These are phyloP conservation scores for Vishniacozyma victoriae DNA, from an alignment of 768 basidiomycete genomes.

Conservation along the genomic window DNA sequence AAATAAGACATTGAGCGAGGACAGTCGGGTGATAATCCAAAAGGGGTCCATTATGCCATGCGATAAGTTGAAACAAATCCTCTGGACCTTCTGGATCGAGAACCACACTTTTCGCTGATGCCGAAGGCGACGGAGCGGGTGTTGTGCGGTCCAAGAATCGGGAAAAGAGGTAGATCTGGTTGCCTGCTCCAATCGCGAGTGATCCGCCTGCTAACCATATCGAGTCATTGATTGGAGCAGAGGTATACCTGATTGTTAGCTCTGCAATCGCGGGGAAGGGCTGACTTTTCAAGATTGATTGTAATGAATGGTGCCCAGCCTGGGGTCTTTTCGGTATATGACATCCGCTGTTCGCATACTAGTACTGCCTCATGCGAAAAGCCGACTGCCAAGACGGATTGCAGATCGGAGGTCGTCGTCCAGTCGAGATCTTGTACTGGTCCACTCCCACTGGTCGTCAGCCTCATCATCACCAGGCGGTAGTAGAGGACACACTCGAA, in stretches of 20 bases:
- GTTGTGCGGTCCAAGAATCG: slow-evolving; percentile 41
- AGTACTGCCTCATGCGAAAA: slow-evolving; percentile 71
- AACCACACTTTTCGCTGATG: slow-evolving; percentile 1
- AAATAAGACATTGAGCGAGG: slow-evolving; percentile 81
- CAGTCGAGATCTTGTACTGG: slow-evolving; percentile 75
- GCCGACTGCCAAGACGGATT: slow-evolving; percentile 86
- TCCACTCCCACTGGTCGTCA: slow-evolving; percentile 19
- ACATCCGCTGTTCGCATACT: slow-evolving; percentile 89
- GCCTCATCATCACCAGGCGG: neutral
- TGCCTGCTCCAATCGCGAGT: slow-evolving; percentile 72
- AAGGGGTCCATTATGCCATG: slow-evolving; percentile 74
- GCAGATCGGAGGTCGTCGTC: slow-evolving; percentile 82
- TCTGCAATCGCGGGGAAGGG: slow-evolving; percentile 2
- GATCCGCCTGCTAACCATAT: slow-evolving; percentile 84
- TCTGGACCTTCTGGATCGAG: slow-evolving; percentile 38
- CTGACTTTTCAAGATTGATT: slow-evolving; percentile 66
- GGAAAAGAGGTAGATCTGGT: slow-evolving; percentile 75
- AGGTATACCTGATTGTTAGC: slow-evolving; percentile 57
- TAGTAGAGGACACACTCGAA: slow-evolving; percentile 62
- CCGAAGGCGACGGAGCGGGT: slow-evolving; percentile 5
- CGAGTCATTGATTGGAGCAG: slow-evolving; percentile 76
- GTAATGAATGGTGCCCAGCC: slow-evolving; percentile 56
- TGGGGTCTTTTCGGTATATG: slow-evolving; percentile 75
- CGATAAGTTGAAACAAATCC: slow-evolving; percentile 75
- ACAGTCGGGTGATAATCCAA: slow-evolving; percentile 91